Percentiles rank a stretch among this genome's conserved stretches.
Evolutionary conservation across 2,329 filamentous ascomycete genomes (phyloP).

Genomic region (Exophiala sp.): DNA sequence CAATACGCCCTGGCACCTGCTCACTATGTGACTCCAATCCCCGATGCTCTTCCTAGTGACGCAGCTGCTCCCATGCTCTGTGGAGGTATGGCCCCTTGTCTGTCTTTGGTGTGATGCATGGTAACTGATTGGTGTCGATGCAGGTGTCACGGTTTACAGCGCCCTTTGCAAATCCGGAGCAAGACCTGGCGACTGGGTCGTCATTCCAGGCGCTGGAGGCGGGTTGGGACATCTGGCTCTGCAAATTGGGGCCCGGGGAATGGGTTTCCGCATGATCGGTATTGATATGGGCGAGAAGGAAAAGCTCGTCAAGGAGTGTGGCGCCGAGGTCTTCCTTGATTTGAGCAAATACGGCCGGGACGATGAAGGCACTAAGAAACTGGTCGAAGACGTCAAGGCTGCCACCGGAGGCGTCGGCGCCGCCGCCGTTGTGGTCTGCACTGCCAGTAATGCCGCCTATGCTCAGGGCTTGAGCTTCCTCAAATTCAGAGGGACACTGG

Average conservation of each 20-base stretch:
- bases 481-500: slow-evolving; percentile 49
- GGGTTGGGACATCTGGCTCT: slow-evolving; percentile 63
- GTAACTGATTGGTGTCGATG: neutral
- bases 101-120: neutral
- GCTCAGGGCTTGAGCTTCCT: slow-evolving; percentile 48
- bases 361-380: slow-evolving; percentile 44
- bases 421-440: slow-evolving; percentile 58
- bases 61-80: slow-evolving; percentile 65
- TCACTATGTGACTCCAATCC: slow-evolving; percentile 68
- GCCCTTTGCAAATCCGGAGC: slow-evolving; percentile 61
- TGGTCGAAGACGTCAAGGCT: slow-evolving; percentile 54
- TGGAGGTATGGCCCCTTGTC: slow-evolving; percentile 58
- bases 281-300: slow-evolving; percentile 64
- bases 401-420: slow-evolving; percentile 59
- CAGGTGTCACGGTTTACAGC: slow-evolving; percentile 44
- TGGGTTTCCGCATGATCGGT: slow-evolving; percentile 63
- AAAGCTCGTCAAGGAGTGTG: slow-evolving; percentile 55
- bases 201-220: slow-evolving; percentile 59
- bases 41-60: slow-evolving; percentile 57
- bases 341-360: slow-evolving; percentile 50
- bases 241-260: slow-evolving; percentile 59
- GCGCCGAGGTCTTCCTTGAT: slow-evolving; percentile 65
- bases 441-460: slow-evolving; percentile 50
- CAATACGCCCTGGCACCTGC: slow-evolving; percentile 64
- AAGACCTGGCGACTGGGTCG: slow-evolving; percentile 58